Evolutionary conservation across 1,284 basidiomycete genomes (phyloP), one percentile per base, ranked within the genome.

Genomic region (Papiliotrema fonsecae): DNA sequence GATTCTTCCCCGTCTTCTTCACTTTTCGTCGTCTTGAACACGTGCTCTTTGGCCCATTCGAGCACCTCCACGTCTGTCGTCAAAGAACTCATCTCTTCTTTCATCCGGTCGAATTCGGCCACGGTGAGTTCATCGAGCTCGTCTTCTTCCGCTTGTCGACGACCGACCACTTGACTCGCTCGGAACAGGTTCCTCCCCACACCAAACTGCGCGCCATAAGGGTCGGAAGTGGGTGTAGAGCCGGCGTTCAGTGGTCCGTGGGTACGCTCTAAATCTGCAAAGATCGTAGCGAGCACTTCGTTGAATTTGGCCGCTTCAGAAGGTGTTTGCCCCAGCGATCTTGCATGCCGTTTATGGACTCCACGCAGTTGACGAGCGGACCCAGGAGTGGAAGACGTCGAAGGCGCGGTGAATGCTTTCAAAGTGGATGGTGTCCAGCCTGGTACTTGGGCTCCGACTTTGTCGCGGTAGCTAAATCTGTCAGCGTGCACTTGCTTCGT

Each of bases 1-100:
- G 41, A 45, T 4, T 55, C 18, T 6, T 32, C 41, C 18, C 30
- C 32, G 28, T 37, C 48, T n/a, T n/a, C n/a, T n/a, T 76, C 0
- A 79, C 76, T 3, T 79, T 79, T 54, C 82, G 81, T 41, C 16
- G 43, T 38, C 18, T 19, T 50, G 64, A 90, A 90, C 1, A 91
- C 81, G 50, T 85, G 81, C 18, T 76, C 70, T 61, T 79, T 76
- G 11, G 86, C 82, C 88, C 88, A 93, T 36, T 82, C 78, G 31
- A 92, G 75, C 25, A 92, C 76, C 49, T 86, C 80, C 42, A 81
- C 75, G 61, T 91, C 87, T 2, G 80, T 84, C 21, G 77, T 72
- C 56, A 86, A 86, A 6, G 81, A 60, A 41, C 84, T 79, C 76
- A 92, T 85, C 52, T 82, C 80, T 63, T 90, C 87, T 64, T 82